Evolutionary conservation across 768 basidiomycete genomes (phyloP).

Genomic region (Panaeolus cyanescens): DNA sequence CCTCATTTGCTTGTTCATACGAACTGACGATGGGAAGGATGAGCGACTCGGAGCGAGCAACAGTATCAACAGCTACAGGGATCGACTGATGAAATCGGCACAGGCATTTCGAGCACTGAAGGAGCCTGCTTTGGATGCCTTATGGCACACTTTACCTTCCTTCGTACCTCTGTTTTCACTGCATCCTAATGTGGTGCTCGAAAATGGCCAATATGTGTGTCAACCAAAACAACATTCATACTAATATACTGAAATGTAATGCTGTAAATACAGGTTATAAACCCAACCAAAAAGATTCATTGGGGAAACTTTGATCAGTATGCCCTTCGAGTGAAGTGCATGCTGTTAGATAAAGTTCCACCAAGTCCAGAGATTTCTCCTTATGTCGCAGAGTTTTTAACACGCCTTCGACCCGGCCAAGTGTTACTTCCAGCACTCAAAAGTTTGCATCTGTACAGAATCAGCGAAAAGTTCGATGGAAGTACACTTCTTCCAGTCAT

Average conservation of each 20-base stretch:
- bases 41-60: background rate
- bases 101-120: background rate
- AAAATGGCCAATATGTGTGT: background rate
- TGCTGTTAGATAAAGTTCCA: background rate
- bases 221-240: background rate
- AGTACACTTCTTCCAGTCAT: background rate
- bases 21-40: background rate
- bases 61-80: background rate
- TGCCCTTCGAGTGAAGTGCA: background rate
- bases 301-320: background rate
- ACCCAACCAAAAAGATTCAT: background rate
- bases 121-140: background rate
- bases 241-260: background rate
- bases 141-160: background rate
- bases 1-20: background rate
- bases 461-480: background rate
- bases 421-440: background rate
- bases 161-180: background rate
- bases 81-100: background rate
- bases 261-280: background rate
- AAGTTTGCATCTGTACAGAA: background rate
- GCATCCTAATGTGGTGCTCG: background rate
- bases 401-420: background rate
- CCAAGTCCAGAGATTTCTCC: background rate
- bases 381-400: background rate